Percentiles rank a stretch among this genome's conserved stretches.
phyloP scores from a whole-genome alignment of 2,329 filamentous ascomycete genomes.

The Venturia pyrina region DNA sequence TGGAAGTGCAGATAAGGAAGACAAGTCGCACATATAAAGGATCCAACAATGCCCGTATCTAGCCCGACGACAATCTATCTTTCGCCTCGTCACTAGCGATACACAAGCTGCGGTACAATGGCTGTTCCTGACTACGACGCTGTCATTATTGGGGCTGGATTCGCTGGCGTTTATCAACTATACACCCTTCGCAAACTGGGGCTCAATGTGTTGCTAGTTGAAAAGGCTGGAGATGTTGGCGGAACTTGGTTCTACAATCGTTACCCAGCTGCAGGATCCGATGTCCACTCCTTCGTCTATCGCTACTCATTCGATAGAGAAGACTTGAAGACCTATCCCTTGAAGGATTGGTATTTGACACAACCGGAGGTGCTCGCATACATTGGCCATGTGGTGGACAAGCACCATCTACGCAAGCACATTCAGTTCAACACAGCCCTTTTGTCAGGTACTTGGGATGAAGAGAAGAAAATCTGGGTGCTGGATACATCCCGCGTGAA shows the following conservation, averaged over 20 bases:
- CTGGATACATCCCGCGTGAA: constrained; percentile 43
- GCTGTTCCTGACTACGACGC: constrained; percentile 15
- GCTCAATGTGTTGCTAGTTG: constrained; percentile 28
- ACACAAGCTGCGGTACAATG: not conserved
- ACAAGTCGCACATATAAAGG: not conserved
- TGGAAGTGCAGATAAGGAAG: not conserved
- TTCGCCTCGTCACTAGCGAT: not conserved
- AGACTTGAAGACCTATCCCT: not conserved
- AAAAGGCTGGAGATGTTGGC: constrained; percentile 38
- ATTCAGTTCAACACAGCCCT: constrained; percentile 1
- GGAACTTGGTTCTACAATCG: constrained; percentile 41
- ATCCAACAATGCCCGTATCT: no score
- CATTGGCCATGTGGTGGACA: not conserved
- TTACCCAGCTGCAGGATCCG: constrained; percentile 20
- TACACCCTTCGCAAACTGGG: constrained; percentile 20
- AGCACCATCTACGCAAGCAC: constrained; percentile 10
- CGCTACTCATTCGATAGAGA: constrained; percentile 14
- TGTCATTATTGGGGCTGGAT: constrained; percentile 21
- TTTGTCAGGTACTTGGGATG: constrained; percentile 31
- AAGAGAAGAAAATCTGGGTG: constrained; percentile 37
- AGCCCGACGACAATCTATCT: no score
- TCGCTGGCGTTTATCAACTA: constrained; percentile 22
- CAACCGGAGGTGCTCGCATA: not conserved
- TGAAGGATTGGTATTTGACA: not conserved
- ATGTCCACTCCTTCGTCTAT: constrained; percentile 35